Base-by-base conservation (phyloP, 2,329 filamentous ascomycete genomes). In the Claviceps humidiphila region DNA sequence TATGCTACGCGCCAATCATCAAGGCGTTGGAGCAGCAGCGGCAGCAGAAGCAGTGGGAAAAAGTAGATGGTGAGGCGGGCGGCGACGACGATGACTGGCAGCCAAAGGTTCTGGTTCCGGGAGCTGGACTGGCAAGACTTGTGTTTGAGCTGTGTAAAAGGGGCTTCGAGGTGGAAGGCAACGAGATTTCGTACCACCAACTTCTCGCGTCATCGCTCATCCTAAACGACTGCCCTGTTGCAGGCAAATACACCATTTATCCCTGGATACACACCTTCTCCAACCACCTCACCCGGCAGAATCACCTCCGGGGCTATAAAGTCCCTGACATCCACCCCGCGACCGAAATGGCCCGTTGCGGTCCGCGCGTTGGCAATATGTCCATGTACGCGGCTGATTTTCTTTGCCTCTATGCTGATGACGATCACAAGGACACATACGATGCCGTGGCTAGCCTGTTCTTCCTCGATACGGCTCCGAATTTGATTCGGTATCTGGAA, bases 171-270 rank as follows among this genome's bases (percentile, higher is more conserved):
- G 79, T 82, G 0, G 89, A 96, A 66, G 91, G 91, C 30, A 97
- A 96, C 63, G 87, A 98, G 68, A 95, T 97, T 56, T 96, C 90
- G 2, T 97, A 95, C 63, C 93, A 98, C 66, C 89, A 95, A 65
- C 78, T 98, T n/a, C 75, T 97, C 53, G 89, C 89, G 1, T 94
- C 87, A 5, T 80, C 78, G 0, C 84, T 87, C 63, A 78, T 90
- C 16, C 77, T 90, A 47, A 90, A 91, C 65, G 76, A 74, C 59
- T 87, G 83, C 4, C 60, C 71, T 0, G 63, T 66, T 2, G 77
- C 77, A 0, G 75, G 75, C 16, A 75, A 85, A 55, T 88, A 89
- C 67, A 80, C 74, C 8, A 75, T 98, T 50, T 87, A 85, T 62
- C 93, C 93, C 0, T 98, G 91, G 79, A 80, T 89, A 3, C 79